These are phyloP conservation scores for Sarocladium kiliense DNA, from an alignment of 2,329 filamentous ascomycete species.

Conservation along the genomic window DNA sequence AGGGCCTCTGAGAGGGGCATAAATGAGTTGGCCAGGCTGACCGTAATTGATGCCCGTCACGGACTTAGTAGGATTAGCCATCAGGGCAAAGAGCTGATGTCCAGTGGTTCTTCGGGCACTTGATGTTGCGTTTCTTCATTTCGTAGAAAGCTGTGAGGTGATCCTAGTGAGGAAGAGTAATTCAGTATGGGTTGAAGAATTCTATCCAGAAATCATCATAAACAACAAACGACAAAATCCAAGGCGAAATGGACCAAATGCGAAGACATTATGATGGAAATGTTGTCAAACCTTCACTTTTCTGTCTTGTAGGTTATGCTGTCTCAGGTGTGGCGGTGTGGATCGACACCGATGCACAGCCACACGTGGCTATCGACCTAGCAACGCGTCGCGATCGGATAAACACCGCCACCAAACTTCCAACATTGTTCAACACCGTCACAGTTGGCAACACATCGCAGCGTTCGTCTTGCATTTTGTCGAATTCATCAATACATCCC, in stretches of 20 bases:
- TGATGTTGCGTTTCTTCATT: constrained; percentile 27
- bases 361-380: constrained; percentile 22
- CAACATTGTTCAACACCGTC: not conserved
- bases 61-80: constrained; percentile 29
- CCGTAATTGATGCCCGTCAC: constrained; percentile 27
- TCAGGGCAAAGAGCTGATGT: constrained; percentile 27
- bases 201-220: not conserved
- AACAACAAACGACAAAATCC: not conserved
- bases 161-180: too few relatives aligned
- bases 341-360: constrained; percentile 13
- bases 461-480: too few relatives aligned
- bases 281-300: constrained; percentile 9
- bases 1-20: constrained; percentile 20
- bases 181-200: too few relatives aligned
- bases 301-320: not conserved
- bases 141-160: constrained; percentile 18
- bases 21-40: constrained; percentile 27
- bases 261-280: not conserved
- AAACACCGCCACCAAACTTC: not conserved
- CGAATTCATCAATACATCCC: too few relatives aligned
- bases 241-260: constrained; percentile 8
- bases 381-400: constrained; percentile 18
- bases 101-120: constrained; percentile 19
- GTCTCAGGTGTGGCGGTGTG: constrained; percentile 19
- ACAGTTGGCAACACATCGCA: not conserved